Evolutionary conservation across 345 rosid genomes (phyloP).

Genomic region (Schrenkiella parvula): DNA sequence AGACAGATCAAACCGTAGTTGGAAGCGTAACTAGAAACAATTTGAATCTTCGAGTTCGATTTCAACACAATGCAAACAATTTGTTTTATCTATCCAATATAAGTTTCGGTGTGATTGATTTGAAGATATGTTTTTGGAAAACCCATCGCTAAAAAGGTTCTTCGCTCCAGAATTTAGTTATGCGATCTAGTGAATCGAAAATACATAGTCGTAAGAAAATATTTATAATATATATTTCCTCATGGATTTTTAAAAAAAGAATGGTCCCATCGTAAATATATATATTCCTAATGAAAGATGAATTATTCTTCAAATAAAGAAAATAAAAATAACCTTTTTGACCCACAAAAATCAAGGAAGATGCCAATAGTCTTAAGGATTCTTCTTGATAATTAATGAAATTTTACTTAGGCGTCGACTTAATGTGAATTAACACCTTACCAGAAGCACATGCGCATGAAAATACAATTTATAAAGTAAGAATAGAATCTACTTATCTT

Average conservation of each 20-base stretch:
- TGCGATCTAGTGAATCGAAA: neutral
- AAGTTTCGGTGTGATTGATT: neutral
- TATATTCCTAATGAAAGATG: neutral
- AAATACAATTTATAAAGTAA: neutral
- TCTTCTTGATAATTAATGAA: constrained; percentile 1
- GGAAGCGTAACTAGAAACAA: neutral
- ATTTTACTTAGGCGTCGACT: neutral
- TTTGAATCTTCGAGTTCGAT: neutral
- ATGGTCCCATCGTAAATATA: neutral
- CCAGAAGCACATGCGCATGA: neutral
- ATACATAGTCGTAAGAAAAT: neutral
- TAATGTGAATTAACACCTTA: neutral
- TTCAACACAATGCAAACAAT: neutral
- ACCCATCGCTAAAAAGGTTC: neutral
- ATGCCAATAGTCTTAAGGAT: neutral
- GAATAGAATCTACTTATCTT: neutral
- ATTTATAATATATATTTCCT: neutral
- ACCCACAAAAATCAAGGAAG: neutral
- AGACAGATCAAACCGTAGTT: neutral
- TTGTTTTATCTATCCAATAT: neutral
- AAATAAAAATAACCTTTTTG: neutral
- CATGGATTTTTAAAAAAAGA: neutral
- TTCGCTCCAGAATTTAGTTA: neutral
- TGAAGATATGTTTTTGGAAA: neutral
- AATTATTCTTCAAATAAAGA: neutral